These are phyloP conservation scores for Candida berthetii DNA, from an alignment of 805 yeast genomes.

Conservation along the genomic window DNA sequence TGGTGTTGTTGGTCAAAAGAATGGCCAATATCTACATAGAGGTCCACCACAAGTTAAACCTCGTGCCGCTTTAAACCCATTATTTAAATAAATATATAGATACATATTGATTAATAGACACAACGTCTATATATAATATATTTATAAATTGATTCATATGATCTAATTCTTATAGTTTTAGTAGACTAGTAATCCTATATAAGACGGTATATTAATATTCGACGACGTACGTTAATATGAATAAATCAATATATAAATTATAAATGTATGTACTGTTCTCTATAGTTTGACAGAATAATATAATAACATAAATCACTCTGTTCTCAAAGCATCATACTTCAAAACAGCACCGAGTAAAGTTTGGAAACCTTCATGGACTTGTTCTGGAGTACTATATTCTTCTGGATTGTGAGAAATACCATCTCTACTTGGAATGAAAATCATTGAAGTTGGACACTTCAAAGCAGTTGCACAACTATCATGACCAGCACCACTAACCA, in stretches of 20 bases:
- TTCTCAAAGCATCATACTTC: slow-evolving; percentile 24
- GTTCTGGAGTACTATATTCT: slow-evolving; percentile 61
- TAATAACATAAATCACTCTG: neutral
- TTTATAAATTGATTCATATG: too few species aligned
- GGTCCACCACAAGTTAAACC: slow-evolving; percentile 16
- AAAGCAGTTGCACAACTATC: slow-evolving; percentile 57
- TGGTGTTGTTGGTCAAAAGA: slow-evolving; percentile 12
- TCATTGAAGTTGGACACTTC: slow-evolving; percentile 65
- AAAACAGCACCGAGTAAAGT: slow-evolving; percentile 47
- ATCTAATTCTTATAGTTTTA: too few species aligned
- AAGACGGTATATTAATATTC: too few species aligned
- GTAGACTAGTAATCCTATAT: too few species aligned
- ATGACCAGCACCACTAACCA: slow-evolving; percentile 70
- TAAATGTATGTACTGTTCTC: too few species aligned
- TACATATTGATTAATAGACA: too few species aligned
- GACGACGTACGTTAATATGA: too few species aligned
- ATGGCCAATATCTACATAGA: slow-evolving; percentile 24
- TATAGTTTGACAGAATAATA: neutral
- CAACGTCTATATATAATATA: too few species aligned
- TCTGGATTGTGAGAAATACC: slow-evolving; percentile 65
- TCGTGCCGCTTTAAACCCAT: slow-evolving; percentile 15
- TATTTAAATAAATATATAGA: neutral
- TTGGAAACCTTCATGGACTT: slow-evolving; percentile 53
- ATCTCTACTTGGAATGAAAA: slow-evolving; percentile 62
- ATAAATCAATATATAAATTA: too few species aligned